Conservation (phyloP, 345 rosid species). For the Gossypium australe region DNA sequence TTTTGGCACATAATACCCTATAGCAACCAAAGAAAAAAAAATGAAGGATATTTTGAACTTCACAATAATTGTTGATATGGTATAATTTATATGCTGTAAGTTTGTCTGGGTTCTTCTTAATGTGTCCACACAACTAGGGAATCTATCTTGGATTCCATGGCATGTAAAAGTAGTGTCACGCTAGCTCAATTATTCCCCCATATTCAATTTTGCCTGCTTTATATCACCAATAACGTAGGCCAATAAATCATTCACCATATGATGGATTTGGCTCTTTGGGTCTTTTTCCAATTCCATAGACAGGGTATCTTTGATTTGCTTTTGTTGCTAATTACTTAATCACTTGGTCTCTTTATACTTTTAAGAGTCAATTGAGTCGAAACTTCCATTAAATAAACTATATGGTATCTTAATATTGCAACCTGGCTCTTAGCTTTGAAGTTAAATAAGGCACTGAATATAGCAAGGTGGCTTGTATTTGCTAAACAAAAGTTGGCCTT, state of each 20-base stretch:
- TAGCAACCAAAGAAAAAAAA: background rate
- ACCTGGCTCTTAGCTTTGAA: constrained; percentile 2
- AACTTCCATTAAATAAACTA: background rate
- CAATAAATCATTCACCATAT: background rate
- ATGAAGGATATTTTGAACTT: background rate
- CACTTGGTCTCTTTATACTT: no score
- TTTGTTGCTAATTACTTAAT: no score
- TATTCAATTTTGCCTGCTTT: background rate
- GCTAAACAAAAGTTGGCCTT: background rate
- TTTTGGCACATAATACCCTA: constrained; percentile 18
- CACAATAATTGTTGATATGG: no score
- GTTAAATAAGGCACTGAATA: background rate
- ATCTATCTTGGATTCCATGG: constrained; percentile 21
- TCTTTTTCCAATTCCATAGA: background rate
- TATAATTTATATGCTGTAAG: no score
- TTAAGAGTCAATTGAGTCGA: background rate
- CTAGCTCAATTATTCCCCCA: constrained; percentile 4
- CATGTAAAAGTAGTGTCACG: background rate
- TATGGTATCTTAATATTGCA: constrained; percentile 3
- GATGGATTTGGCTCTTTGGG: background rate
- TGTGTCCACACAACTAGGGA: constrained; percentile 20
- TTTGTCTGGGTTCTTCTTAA: constrained; percentile 8
- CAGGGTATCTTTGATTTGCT: no score
- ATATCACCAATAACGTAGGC: no score
- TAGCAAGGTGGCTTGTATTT: background rate